Percentiles rank a stretch among this genome's conserved stretches.
Evolutionary conservation across 768 basidiomycete species (phyloP).

Genomic region (Amanita rubescens): DNA sequence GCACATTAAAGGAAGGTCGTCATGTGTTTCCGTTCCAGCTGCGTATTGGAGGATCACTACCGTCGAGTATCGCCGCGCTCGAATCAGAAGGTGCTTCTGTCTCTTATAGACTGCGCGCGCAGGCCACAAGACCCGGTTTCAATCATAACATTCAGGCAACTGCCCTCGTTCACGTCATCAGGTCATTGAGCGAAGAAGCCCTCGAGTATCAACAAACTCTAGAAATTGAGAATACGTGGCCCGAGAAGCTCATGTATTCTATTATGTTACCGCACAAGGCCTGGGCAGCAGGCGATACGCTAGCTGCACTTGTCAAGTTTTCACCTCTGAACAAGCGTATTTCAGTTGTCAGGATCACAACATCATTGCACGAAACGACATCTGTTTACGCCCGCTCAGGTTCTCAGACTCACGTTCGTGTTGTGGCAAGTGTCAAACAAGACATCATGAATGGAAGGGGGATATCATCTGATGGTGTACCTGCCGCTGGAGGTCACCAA

Average conservation of each 20-base stretch:
- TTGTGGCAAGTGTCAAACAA: slow-evolving; percentile 58
- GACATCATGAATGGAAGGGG: slow-evolving; percentile 59
- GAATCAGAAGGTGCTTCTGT: slow-evolving; percentile 57
- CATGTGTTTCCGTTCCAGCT: slow-evolving; percentile 92
- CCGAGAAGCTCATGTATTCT: slow-evolving; percentile 93
- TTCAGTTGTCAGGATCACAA: slow-evolving; percentile 55
- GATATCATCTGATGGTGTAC: slow-evolving; percentile 23
- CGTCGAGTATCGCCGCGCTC: slow-evolving; percentile 61
- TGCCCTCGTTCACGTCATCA: slow-evolving; percentile 57
- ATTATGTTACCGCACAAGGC: slow-evolving; percentile 94
- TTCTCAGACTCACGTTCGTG: slow-evolving; percentile 51
- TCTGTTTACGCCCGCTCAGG: slow-evolving; percentile 51
- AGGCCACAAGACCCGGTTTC: slow-evolving; percentile 72
- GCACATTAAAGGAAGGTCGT: slow-evolving; percentile 92
- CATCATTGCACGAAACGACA: slow-evolving; percentile 67
- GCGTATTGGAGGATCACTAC: slow-evolving; percentile 77
- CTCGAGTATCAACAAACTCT: slow-evolving; percentile 95
- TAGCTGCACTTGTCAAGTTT: slow-evolving; percentile 82
- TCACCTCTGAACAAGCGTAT: slow-evolving; percentile 83
- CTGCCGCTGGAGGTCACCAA: not conserved
- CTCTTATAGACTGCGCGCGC: slow-evolving; percentile 85
- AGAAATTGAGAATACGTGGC: slow-evolving; percentile 97
- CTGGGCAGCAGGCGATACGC: slow-evolving; percentile 83
- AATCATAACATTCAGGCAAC: slow-evolving; percentile 47
- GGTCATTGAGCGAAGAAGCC: slow-evolving; percentile 72